Conservation (phyloP, 2,329 filamentous ascomycete species). For the Fusarium protoensiforme region DNA sequence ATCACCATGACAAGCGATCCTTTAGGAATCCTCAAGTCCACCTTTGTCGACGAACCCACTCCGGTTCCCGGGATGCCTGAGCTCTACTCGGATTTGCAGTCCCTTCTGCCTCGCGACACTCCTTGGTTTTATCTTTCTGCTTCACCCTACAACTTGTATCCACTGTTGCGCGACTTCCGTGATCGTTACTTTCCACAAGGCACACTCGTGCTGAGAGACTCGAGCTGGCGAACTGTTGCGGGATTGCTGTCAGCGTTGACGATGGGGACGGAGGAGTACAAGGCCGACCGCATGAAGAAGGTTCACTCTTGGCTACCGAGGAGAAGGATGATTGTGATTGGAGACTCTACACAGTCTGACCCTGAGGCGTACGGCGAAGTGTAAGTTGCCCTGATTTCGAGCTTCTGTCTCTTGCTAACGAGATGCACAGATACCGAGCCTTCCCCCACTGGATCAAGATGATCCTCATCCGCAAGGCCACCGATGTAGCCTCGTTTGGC, state of each 20-base stretch:
- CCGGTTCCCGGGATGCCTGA: constrained; percentile 86
- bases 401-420: constrained; percentile 17
- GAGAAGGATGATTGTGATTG: constrained; percentile 84
- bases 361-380: constrained; percentile 90
- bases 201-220: constrained; percentile 85
- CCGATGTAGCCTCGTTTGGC: constrained; percentile 74
- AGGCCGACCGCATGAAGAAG: constrained; percentile 81
- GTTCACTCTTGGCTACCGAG: constrained; percentile 82
- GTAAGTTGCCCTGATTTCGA: constrained; percentile 54
- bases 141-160: constrained; percentile 94
- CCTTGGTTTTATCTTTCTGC: constrained; percentile 95
- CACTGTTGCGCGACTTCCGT: constrained; percentile 83
- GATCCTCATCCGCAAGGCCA: constrained; percentile 88
- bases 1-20: constrained; percentile 84
- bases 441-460: constrained; percentile 82
- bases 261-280: constrained; percentile 85
- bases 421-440: constrained; percentile 61
- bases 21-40: constrained; percentile 82
- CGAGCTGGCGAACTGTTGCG: constrained; percentile 84
- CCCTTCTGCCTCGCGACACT: constrained; percentile 64
- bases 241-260: constrained; percentile 85
- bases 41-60: constrained; percentile 80
- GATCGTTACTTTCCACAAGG: constrained; percentile 77
- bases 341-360: constrained; percentile 91
- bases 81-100: constrained; percentile 76